Evolutionary conservation across 345 rosid genomes (phyloP).

Genomic region (Aurinia saxatilis): DNA sequence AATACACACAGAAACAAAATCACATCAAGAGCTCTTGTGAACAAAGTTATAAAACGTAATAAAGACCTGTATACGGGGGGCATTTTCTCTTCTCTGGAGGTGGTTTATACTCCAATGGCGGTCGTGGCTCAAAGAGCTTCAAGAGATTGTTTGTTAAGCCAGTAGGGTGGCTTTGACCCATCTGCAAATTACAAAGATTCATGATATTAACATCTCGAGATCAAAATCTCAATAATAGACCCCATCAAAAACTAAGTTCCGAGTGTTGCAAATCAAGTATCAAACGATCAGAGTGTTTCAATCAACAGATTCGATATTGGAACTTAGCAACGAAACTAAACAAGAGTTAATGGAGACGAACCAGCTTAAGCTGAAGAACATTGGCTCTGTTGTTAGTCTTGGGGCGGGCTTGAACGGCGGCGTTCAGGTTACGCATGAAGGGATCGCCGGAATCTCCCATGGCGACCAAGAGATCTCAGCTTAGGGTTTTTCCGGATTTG

Average conservation of each 20-base stretch:
- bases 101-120: conserved; percentile 72
- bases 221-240: not conserved
- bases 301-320: not conserved
- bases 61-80: conserved; percentile 56
- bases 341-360: conserved; percentile 21
- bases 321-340: not conserved
- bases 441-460: conserved; percentile 81
- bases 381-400: conserved; percentile 86
- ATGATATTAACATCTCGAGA: not conserved
- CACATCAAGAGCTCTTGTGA: not conserved
- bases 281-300: not conserved
- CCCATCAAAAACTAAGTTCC: not conserved
- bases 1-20: not conserved
- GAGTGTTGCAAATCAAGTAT: not conserved
- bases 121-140: conserved; percentile 91
- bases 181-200: conserved; percentile 39
- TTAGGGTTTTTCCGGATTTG: conserved; percentile 25
- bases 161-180: conserved; percentile 93
- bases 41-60: not conserved
- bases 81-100: conserved; percentile 93
- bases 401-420: conserved; percentile 74
- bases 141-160: conserved; percentile 75
- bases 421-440: conserved; percentile 79
- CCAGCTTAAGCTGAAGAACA: conserved; percentile 97
- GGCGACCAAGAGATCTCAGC: conserved; percentile 20